Evolutionary conservation across 345 rosid species (phyloP), one percentile per base, ranked within the genome.

Genomic region (Physaria fendleri): DNA sequence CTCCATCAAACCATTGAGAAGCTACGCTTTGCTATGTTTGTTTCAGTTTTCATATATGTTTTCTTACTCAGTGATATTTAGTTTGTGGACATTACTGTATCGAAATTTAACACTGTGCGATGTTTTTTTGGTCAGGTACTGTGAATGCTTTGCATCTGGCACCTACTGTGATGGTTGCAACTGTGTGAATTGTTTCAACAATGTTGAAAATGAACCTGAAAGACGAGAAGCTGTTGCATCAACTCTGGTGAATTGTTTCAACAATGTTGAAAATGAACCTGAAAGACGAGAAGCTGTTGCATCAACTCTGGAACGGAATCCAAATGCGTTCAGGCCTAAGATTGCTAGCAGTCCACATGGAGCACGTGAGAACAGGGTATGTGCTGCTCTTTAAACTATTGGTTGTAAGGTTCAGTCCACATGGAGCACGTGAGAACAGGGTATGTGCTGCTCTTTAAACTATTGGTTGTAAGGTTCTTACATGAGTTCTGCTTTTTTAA

Each of bases 91-190:
- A 24, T 9, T 43, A 3, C 5, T 20, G 30, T 17, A 32, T 42
- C 5, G 16, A 5, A 35, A 40, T 14, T 41, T 7, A 38, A 11
- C 54, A 24, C 6, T 65, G 1, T 24, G 11, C 38, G 24, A 29
- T 52, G 61, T 73, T 29, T 38, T 44, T 35, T 65, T 78, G 57
- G 30, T 61, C 68, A 94, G 99, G 81, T 94, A 94, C 24, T 90
- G 99, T 65, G 99, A 94, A 61, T 94, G 97, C 74, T 94, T 94
- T 80, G 90, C 99, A 41, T 83, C 99, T 32, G 99, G 95, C 41
- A 73, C 77, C 24, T 94, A 90, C 74, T 90, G 99, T 75, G 96
- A 94, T 75, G 97, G 96, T 41, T 94, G 99, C 87, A 94, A 94
- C 68, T 94, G 96, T 72, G 76, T 76, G 16, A 87, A 87, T 65